phyloP scores from a whole-genome alignment of 2,329 filamentous ascomycete genomes.

The Fusarium algeriense region DNA sequence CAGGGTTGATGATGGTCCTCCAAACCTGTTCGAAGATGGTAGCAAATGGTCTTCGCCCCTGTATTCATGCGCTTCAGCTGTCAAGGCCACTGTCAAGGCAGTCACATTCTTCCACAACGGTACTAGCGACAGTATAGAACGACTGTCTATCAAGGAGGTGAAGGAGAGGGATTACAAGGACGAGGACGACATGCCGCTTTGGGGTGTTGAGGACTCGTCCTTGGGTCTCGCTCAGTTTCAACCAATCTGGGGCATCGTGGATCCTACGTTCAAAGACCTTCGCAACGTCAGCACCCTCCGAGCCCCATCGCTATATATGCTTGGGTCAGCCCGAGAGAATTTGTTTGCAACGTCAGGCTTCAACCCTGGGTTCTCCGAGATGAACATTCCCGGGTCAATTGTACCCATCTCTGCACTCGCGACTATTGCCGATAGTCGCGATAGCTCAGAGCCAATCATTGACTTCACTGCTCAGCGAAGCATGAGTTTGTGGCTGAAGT shows the following conservation, averaged over 20 bases:
- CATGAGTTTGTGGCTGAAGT: conserved; percentile 38
- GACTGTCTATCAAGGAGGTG: conserved; percentile 52
- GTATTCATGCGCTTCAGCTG: conserved; percentile 58
- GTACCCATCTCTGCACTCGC: conserved; percentile 16
- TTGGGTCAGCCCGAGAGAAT: conserved; percentile 2
- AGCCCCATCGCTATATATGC: conserved; percentile 28
- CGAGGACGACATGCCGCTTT: conserved; percentile 49
- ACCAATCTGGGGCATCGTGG: conserved; percentile 42
- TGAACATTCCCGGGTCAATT: conserved; percentile 35
- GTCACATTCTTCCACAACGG: conserved; percentile 59
- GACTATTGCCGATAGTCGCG: conserved; percentile 14
- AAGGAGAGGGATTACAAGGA: conserved; percentile 53
- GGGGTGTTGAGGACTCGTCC: conserved; percentile 49
- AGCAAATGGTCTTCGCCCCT: conserved; percentile 58
- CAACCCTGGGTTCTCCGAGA: background rate
- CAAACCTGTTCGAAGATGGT: conserved; percentile 54
- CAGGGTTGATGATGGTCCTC: conserved; percentile 50
- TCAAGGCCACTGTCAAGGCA: conserved; percentile 60
- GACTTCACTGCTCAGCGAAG: conserved; percentile 23
- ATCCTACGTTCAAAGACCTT: conserved; percentile 27
- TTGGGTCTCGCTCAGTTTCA: conserved; percentile 24
- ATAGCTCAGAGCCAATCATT: background rate
- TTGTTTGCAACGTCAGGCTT: background rate
- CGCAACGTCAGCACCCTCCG: conserved; percentile 32
- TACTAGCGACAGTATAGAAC: conserved; percentile 50